Evolutionary conservation across 352 stramenopile genomes (phyloP).

Genomic region (Globisporangium barbulae): DNA sequence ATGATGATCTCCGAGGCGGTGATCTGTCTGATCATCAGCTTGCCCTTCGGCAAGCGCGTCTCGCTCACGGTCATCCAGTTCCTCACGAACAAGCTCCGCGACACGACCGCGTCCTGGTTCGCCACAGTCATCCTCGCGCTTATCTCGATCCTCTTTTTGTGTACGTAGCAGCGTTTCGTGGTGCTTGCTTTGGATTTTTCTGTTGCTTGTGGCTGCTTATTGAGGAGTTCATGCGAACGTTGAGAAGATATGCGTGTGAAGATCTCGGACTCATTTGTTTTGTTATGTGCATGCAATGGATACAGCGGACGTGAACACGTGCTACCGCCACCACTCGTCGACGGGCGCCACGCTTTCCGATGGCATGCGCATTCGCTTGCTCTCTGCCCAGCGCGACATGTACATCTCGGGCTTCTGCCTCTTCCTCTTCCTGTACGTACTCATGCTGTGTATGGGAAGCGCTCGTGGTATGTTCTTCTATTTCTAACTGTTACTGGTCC

Average conservation of each 20-base stretch:
- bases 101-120: constrained; percentile 42
- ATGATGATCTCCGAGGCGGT: constrained; percentile 46
- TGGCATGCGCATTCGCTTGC: constrained; percentile 74
- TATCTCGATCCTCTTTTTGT: constrained; percentile 68
- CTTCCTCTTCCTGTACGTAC: constrained; percentile 68
- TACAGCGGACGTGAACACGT: constrained; percentile 67
- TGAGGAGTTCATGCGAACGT: too few species aligned
- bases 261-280: not conserved
- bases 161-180: constrained; percentile 30
- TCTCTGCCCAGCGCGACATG: constrained; percentile 79
- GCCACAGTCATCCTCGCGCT: constrained; percentile 54
- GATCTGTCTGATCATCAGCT: constrained; percentile 46
- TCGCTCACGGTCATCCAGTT: constrained; percentile 62
- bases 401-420: constrained; percentile 86
- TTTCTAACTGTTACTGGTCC: not conserved
- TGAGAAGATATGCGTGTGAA: not conserved
- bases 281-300: not conserved
- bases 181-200: too few species aligned
- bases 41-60: constrained; percentile 58
- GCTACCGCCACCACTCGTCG: constrained; percentile 61
- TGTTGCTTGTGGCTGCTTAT: not conserved
- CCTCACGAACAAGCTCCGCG: constrained; percentile 35
- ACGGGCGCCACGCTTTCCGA: constrained; percentile 55
- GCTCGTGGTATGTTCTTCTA: not conserved
- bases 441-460: not conserved